Evolutionary conservation across 2,329 filamentous ascomycete genomes (phyloP).

Genomic region (Zopfia rhizophila): DNA sequence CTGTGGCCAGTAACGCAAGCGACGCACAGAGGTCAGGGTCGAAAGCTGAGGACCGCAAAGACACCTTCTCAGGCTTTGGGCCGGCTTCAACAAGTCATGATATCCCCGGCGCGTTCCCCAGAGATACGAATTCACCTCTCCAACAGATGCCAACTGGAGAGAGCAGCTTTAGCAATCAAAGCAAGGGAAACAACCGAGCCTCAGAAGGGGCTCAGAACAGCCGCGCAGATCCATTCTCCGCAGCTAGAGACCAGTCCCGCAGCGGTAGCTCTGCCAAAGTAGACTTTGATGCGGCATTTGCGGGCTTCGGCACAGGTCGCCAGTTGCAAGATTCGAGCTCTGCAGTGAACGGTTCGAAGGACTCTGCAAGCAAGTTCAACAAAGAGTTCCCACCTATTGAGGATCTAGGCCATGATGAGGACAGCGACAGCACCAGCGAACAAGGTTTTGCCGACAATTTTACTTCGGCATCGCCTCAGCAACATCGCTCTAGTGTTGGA

Average conservation of each 20-base stretch:
- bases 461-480: constrained; percentile 67
- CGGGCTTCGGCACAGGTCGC: constrained; percentile 70
- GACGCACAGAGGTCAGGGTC: constrained; percentile 48
- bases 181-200: constrained; percentile 52
- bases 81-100: constrained; percentile 41
- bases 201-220: constrained; percentile 60
- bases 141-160: constrained; percentile 61
- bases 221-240: constrained; percentile 55
- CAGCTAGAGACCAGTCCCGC: constrained; percentile 43
- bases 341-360: constrained; percentile 41
- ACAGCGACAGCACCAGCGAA: constrained; percentile 77
- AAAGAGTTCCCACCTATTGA: constrained; percentile 93
- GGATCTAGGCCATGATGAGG: constrained; percentile 83
- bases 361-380: constrained; percentile 64
- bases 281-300: constrained; percentile 88
- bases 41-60: constrained; percentile 51
- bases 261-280: constrained; percentile 67
- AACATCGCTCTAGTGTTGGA: constrained; percentile 40
- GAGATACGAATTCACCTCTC: constrained; percentile 53
- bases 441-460: constrained; percentile 94
- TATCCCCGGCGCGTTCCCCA: constrained; percentile 62
- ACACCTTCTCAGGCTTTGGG: constrained; percentile 52
- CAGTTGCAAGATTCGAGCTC: constrained; percentile 58
- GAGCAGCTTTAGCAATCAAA: constrained; percentile 59
- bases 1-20: constrained; percentile 53